These are phyloP conservation scores for Toxicodendron radicans DNA, from an alignment of 345 rosid species.

Conservation along the genomic window DNA sequence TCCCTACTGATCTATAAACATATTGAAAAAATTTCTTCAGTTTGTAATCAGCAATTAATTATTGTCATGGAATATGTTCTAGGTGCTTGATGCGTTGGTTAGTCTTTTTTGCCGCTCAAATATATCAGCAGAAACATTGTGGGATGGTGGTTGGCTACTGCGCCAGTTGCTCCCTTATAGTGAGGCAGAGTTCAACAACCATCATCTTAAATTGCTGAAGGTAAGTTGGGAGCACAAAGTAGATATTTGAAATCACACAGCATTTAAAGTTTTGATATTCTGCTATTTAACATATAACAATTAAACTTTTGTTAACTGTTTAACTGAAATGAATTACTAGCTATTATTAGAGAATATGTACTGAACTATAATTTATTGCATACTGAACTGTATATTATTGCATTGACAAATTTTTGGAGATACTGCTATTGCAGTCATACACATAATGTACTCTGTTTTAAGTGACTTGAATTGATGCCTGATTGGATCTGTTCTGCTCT, in stretches of 20 bases:
- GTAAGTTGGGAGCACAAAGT: constrained; percentile 35
- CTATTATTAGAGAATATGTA: neutral
- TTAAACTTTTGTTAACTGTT: neutral
- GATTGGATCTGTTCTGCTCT: neutral
- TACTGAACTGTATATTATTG: neutral
- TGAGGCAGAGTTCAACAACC: constrained; percentile 74
- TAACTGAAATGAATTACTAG: neutral
- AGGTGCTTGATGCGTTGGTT: constrained; percentile 94
- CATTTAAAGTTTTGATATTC: neutral
- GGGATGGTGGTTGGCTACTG: constrained; percentile 99
- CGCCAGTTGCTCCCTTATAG: constrained; percentile 94
- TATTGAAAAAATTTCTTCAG: neutral
- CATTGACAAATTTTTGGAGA: too few relatives aligned
- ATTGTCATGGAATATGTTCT: constrained; percentile 22
- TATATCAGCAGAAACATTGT: constrained; percentile 84
- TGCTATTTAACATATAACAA: neutral
- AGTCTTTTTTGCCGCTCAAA: constrained; percentile 81
- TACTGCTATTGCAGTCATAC: neutral
- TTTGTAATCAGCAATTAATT: neutral
- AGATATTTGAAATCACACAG: neutral
- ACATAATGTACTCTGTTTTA: neutral
- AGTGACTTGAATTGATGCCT: neutral
- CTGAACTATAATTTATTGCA: constrained; percentile 1
- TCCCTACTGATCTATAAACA: neutral
- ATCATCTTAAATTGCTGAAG: constrained; percentile 70